These are phyloP conservation scores for Pseudofabraea citricarpa DNA, from an alignment of 2,329 filamentous ascomycete species.

Conservation along the genomic window DNA sequence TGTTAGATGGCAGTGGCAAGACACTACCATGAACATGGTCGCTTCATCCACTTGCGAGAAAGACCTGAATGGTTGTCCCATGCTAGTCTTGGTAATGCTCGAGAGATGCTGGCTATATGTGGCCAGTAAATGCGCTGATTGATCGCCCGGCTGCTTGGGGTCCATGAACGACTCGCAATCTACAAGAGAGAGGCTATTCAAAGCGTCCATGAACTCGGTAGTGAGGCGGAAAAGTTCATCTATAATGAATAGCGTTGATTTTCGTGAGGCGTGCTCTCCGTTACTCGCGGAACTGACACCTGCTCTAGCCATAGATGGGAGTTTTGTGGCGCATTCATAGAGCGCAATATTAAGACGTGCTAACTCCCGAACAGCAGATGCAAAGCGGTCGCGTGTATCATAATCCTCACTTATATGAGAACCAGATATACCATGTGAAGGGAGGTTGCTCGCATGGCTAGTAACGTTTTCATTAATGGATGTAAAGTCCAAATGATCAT, in stretches of 20 bases:
- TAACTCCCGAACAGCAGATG: not conserved
- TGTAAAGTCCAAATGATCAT: not conserved
- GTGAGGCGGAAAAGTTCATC: conserved; percentile 8
- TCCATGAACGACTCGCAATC: not conserved
- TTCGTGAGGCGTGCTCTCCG: not conserved
- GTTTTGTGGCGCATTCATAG: conserved; percentile 1
- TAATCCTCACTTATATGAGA: not conserved
- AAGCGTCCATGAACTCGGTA: conserved; percentile 1
- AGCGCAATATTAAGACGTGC: conserved; percentile 3
- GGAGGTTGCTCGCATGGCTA: not conserved
- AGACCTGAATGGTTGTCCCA: not conserved
- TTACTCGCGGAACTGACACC: not conserved
- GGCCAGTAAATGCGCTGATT: not conserved
- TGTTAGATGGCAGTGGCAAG: conserved; percentile 4
- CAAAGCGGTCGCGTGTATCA: not conserved
- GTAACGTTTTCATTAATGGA: not conserved
- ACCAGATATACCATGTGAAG: not conserved
- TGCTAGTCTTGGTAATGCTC: not conserved
- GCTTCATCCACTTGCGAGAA: conserved; percentile 4
- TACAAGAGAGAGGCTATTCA: not conserved
- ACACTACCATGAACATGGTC: conserved; percentile 4
- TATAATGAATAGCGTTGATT: not conserved
- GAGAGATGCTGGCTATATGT: not conserved
- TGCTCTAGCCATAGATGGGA: not conserved
- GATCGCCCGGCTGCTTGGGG: not conserved